Evolutionary conservation across 140 eudicot genomes (phyloP).

Genomic region (Artemisia princeps): DNA sequence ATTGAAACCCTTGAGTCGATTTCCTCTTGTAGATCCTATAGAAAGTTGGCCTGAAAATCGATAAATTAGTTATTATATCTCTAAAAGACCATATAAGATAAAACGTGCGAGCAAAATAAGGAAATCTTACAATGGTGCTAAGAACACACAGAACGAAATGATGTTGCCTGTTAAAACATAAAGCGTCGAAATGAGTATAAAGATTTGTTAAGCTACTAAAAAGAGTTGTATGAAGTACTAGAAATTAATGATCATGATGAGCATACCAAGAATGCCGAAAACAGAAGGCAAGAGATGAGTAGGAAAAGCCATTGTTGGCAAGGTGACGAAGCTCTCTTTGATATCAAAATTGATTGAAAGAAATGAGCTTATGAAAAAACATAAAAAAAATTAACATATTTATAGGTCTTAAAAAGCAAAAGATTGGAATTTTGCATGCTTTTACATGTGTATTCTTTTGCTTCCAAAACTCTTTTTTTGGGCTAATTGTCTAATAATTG

Average conservation of each 20-base stretch:
- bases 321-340: slow-evolving; percentile 34
- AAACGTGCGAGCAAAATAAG: neutral
- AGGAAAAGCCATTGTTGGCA: slow-evolving; percentile 38
- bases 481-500: slow-evolving; percentile 13
- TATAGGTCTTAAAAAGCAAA: slow-evolving; percentile 28
- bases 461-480: slow-evolving; percentile 19
- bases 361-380: slow-evolving; percentile 30
- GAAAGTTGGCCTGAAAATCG: slow-evolving; percentile 53
- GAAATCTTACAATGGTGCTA: slow-evolving; percentile 63
- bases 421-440: neutral
- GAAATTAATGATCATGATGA: slow-evolving; percentile 7
- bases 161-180: slow-evolving; percentile 42
- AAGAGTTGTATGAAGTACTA: neutral
- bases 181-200: neutral
- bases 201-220: neutral
- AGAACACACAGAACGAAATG: slow-evolving; percentile 63
- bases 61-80: neutral
- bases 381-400: slow-evolving; percentile 9
- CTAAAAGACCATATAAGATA: neutral
- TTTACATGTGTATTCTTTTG: slow-evolving; percentile 20
- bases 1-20: slow-evolving; percentile 68
- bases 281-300: slow-evolving; percentile 28
- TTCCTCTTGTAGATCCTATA: slow-evolving; percentile 44
- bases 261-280: slow-evolving; percentile 53
- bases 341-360: slow-evolving; percentile 11